phyloP scores from a whole-genome alignment of 768 basidiomycete genomes.

The Boletus reticuloceps region DNA sequence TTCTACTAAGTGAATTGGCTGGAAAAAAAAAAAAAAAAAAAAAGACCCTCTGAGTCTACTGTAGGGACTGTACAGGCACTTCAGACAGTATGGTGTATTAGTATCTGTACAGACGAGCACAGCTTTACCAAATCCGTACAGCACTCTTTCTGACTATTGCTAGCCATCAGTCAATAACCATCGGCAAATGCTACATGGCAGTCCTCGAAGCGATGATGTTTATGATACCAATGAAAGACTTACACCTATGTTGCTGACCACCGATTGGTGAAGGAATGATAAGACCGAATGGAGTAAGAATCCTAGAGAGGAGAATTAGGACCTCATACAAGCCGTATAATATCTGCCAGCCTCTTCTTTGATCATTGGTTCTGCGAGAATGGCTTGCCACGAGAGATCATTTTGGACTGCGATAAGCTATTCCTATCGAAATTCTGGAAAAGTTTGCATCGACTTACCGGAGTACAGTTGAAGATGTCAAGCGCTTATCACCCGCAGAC shows the following conservation, averaged over 20 bases:
- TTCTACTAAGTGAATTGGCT: too few relatives aligned
- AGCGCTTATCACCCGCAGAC: constrained; percentile 30
- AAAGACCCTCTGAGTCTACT: too few relatives aligned
- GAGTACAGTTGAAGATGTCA: constrained; percentile 19
- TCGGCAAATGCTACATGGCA: neutral
- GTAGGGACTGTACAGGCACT: too few relatives aligned
- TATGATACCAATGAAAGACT: neutral
- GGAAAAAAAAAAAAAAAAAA: too few relatives aligned
- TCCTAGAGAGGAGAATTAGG: neutral
- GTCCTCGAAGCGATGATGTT: neutral
- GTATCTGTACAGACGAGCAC: too few relatives aligned
- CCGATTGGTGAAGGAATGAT: neutral
- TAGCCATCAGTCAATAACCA: neutral
- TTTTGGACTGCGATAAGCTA: constrained; percentile 26
- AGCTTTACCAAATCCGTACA: too few relatives aligned
- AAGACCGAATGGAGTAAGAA: neutral
- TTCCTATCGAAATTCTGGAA: constrained; percentile 31
- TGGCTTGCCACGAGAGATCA: constrained; percentile 8
- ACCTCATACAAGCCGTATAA: neutral
- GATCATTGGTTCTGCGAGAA: constrained; percentile 21
- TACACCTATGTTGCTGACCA: neutral
- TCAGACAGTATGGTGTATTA: too few relatives aligned
- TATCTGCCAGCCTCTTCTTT: neutral
- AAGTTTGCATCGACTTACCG: constrained; percentile 1
- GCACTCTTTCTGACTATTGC: too few relatives aligned